Evolutionary conservation across 2,329 filamentous ascomycete species (phyloP).

Genomic region (Paraphoma sp.): DNA sequence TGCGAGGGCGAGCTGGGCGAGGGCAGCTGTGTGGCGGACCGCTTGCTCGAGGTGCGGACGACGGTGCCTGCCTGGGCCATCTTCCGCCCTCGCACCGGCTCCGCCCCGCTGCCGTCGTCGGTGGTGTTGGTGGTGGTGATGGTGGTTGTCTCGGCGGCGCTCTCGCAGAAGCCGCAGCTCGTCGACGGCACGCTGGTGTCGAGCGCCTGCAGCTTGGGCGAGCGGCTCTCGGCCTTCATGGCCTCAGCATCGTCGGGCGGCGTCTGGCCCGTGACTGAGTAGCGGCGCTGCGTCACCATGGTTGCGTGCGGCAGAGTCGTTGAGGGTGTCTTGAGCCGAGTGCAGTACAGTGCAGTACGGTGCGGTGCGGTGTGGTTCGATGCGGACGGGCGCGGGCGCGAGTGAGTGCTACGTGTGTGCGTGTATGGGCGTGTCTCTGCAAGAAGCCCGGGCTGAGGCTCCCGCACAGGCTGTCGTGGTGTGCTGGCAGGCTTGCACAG

Average conservation of each 20-base stretch:
- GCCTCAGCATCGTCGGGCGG: conserved; percentile 42
- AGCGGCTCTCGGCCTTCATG: conserved; percentile 34
- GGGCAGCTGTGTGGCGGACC: conserved; percentile 45
- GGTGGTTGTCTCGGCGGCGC: conserved; percentile 18
- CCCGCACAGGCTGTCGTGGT: conserved; percentile 14
- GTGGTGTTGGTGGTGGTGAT: conserved; percentile 4
- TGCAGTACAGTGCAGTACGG: not conserved
- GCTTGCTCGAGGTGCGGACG: conserved; percentile 42
- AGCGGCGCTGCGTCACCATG: conserved; percentile 44
- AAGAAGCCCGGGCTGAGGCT: conserved; percentile 2
- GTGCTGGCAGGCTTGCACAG: conserved; percentile 33
- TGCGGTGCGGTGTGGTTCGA: not conserved
- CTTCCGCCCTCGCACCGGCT: conserved; percentile 34
- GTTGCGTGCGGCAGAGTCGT: not conserved
- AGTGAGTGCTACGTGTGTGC: conserved; percentile 18
- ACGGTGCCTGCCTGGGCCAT: conserved; percentile 30
- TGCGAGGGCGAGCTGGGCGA: conserved; percentile 44
- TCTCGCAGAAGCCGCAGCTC: conserved; percentile 41
- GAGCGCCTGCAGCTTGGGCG: conserved; percentile 45
- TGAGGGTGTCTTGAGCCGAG: not conserved
- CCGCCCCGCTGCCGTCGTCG: conserved; percentile 19
- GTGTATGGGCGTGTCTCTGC: too few relatives aligned
- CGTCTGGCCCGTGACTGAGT: conserved; percentile 47
- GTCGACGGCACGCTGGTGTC: conserved; percentile 43
- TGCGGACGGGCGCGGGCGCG: conserved; percentile 4